Conservation (phyloP, 805 yeast species). For the Candida silvicultrix region DNA sequence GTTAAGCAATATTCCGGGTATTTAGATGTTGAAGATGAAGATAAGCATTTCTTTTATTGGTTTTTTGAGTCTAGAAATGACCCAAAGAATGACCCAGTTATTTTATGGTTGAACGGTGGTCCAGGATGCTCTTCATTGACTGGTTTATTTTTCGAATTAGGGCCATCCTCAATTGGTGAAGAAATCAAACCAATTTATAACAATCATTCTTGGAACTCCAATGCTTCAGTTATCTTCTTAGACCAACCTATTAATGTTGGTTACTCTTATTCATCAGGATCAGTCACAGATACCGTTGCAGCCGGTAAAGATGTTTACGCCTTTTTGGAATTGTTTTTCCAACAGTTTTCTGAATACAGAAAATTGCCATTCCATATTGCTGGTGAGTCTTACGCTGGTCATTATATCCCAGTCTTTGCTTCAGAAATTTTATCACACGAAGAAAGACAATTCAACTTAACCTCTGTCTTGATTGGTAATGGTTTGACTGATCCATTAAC, state of each 20-base stretch:
- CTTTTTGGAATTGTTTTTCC: conserved; percentile 72
- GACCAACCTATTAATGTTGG: conserved; percentile 91
- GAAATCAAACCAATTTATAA: conserved; percentile 60
- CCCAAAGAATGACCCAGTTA: conserved; percentile 78
- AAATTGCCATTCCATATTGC: conserved; percentile 73
- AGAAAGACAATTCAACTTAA: conserved; percentile 55
- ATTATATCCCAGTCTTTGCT: conserved; percentile 88
- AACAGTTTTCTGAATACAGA: conserved; percentile 56
- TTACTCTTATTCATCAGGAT: conserved; percentile 57
- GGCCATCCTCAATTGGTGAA: conserved; percentile 65
- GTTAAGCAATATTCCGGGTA: conserved; percentile 85
- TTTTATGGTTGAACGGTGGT: conserved; percentile 91
- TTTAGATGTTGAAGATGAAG: conserved; percentile 75
- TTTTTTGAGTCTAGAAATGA: conserved; percentile 85
- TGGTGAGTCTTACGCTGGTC: conserved; percentile 93
- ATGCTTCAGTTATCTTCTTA: conserved; percentile 79
- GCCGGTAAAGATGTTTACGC: conserved; percentile 83
- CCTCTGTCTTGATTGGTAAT: conserved; percentile 82
- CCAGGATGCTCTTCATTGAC: conserved; percentile 92
- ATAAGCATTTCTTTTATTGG: conserved; percentile 83
- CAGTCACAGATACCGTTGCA: conserved; percentile 66
- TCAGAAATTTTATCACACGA: conserved; percentile 65
- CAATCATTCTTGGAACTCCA: conserved; percentile 78
- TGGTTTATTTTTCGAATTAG: conserved; percentile 81
- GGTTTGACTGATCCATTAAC: conserved; percentile 83